Base-by-base conservation (phyloP, 176 grass and related monocot species). In the Ensete glaucum region DNA sequence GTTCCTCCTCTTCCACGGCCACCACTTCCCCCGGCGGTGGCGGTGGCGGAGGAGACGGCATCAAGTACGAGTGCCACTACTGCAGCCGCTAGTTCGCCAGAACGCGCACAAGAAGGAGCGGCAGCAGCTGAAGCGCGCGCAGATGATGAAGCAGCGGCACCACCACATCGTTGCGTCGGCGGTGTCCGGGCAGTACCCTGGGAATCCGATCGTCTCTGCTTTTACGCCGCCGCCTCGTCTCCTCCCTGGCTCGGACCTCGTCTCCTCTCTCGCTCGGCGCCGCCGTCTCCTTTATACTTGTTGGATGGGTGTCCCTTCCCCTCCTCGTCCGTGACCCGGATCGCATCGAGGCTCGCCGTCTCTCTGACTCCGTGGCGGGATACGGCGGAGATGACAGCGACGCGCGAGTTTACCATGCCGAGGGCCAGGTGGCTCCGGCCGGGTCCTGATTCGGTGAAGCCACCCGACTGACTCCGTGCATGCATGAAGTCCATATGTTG, bases 21-120 rank as follows among this genome's bases (percentile, higher is more conserved):
- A 27, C 64, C 34, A 1, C 26, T 54, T 19, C 8, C 74, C 0
- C 1, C 19, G 5, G 65, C n/a, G n/a, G n/a, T n/a, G n/a, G n/a
- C 10, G 54, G 14, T 16, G 12, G 14, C 54, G 12, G 59, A 67
- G 54, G 72, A 52, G 79, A 72, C n/a, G 77, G 20, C 21, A 50
- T 83, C 19, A 77, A 72, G 80, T 89, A 77, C 53, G 80, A 89
- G 75, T 89, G 87, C 77, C 83, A 85, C 73, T 89, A 81, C 60
- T 89, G 83, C 63, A 83, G 59, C 78, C 83, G 87, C n/a, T 83
- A 83, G 76, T 89, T 89, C 49, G 83, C 83, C 84, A 82, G 70
- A 82, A 82, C 53, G 84, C 84, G 20, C 84, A 82, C 84, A 85
- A 83, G 81, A 83, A 76, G 64, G 81, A 83, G 79, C 83, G 88